A percentile compares a stretch with the other conserved stretches of the same genome.
Evolutionary conservation across 768 basidiomycete genomes (phyloP).

Genomic region (Trametes cingulata): DNA sequence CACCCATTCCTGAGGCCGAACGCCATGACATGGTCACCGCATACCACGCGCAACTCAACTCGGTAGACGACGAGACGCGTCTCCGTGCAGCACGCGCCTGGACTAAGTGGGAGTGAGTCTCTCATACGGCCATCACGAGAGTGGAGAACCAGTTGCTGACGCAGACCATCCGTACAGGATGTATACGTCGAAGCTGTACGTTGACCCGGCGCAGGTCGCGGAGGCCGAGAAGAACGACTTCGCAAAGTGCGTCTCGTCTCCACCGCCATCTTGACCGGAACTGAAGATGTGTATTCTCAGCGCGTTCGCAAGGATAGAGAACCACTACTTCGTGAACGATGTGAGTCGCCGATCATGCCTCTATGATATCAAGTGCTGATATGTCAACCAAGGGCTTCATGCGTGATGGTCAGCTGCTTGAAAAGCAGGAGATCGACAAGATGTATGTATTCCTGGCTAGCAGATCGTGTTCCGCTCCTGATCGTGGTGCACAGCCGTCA

Average conservation of each 20-base stretch:
- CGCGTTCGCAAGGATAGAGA: conserved; percentile 86
- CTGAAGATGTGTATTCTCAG: too few relatives aligned
- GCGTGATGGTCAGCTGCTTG: conserved; percentile 85
- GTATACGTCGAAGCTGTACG: conserved; percentile 73
- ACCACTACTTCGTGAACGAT: conserved; percentile 86
- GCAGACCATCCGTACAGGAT: conserved; percentile 51
- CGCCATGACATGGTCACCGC: conserved; percentile 80
- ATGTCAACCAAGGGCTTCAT: conserved; percentile 66
- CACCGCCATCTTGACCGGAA: not conserved
- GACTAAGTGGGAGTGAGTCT: conserved; percentile 88
- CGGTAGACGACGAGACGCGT: conserved; percentile 64
- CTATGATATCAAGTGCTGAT: conserved; percentile 5
- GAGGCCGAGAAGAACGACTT: conserved; percentile 73
- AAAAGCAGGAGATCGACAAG: conserved; percentile 82
- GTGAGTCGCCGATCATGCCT: conserved; percentile 38
- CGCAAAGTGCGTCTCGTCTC: conserved; percentile 56
- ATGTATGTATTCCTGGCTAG: conserved; percentile 51
- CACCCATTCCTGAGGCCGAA: conserved; percentile 78
- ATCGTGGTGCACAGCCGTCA: conserved; percentile 57
- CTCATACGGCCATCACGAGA: not conserved
- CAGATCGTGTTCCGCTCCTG: not conserved
- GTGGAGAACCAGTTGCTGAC: not conserved
- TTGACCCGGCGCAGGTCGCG: conserved; percentile 68
- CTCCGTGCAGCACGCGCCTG: conserved; percentile 79
- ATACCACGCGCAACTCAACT: conserved; percentile 79